Percentiles rank a stretch among this genome's conserved stretches.
Conservation (phyloP, 2,329 filamentous ascomycete species). For the Anthostomella pinea region DNA sequence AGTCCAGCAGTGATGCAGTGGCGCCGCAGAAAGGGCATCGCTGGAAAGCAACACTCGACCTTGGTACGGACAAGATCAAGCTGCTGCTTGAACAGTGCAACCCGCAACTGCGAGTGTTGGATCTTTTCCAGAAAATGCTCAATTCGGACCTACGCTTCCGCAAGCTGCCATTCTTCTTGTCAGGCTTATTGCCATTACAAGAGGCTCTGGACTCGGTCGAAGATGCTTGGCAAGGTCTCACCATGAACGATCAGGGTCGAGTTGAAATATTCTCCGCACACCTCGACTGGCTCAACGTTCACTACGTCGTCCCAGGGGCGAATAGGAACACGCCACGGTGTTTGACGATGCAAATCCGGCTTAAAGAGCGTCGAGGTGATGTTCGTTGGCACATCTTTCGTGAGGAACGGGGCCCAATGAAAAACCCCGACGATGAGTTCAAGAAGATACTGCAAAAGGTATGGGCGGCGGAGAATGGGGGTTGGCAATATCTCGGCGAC, state of each 20-base stretch:
- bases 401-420: conserved; percentile 21
- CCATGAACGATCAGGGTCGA: conserved; percentile 41
- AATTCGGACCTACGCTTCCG: conserved; percentile 44
- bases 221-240: conserved; percentile 44
- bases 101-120: conserved; percentile 63
- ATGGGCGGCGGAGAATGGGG: conserved; percentile 24
- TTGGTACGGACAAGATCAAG: conserved; percentile 51
- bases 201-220: conserved; percentile 60
- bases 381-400: conserved; percentile 52
- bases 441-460: conserved; percentile 27
- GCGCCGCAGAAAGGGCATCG: conserved; percentile 22
- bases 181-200: conserved; percentile 63
- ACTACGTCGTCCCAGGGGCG: conserved; percentile 43
- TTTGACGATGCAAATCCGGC: conserved; percentile 51
- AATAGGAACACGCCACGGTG: conserved; percentile 31
- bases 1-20: conserved; percentile 15
- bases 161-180: conserved; percentile 53
- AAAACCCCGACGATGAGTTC: conserved; percentile 29
- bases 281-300: conserved; percentile 56
- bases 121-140: conserved; percentile 54
- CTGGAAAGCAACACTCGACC: conserved; percentile 57
- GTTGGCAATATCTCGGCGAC: conserved; percentile 30
- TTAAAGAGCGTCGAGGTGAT: conserved; percentile 46
- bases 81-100: conserved; percentile 61
- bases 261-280: conserved; percentile 52